phyloP scores from a whole-genome alignment of 768 basidiomycete species.

The Agaricus sinodeliciosus region DNA sequence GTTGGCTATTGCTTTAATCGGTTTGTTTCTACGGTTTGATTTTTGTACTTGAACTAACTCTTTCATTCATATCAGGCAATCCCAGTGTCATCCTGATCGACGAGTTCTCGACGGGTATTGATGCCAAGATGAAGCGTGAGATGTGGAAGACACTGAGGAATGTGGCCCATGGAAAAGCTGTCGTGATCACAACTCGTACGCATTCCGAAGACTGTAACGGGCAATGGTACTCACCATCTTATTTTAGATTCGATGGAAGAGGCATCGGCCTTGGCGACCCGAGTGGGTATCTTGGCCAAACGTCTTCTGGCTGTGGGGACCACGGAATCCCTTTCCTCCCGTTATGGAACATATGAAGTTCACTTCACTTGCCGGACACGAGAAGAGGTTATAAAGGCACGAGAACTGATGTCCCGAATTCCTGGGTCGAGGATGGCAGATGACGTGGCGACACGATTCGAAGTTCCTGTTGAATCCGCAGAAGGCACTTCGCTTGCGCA shows the following conservation, averaged over 20 bases:
- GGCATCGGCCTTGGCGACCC: conserved; percentile 68
- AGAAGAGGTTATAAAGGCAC: conserved; percentile 52
- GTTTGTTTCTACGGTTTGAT: neutral
- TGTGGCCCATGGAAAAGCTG: conserved; percentile 61
- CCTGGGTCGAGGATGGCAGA: conserved; percentile 63
- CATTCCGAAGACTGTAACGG: conserved; percentile 10
- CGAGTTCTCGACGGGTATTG: conserved; percentile 79
- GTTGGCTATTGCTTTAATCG: conserved; percentile 64
- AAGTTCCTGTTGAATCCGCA: conserved; percentile 48
- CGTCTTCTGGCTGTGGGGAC: conserved; percentile 68
- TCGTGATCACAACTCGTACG: conserved; percentile 67
- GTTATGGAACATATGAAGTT: conserved; percentile 71
- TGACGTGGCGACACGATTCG: conserved; percentile 71
- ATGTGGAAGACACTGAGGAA: conserved; percentile 73
- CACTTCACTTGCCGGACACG: conserved; percentile 65
- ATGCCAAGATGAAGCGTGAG: conserved; percentile 77
- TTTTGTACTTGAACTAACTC: neutral
- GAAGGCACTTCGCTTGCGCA: conserved; percentile 45
- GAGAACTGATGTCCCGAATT: conserved; percentile 49
- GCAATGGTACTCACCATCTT: neutral
- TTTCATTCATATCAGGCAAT: conserved; percentile 41
- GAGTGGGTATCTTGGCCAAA: conserved; percentile 71
- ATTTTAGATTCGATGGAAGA: conserved; percentile 75
- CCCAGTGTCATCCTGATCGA: conserved; percentile 75
- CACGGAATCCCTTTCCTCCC: conserved; percentile 51